Percentiles rank a stretch among this genome's conserved stretches.
phyloP scores from a whole-genome alignment of 768 basidiomycete genomes.

The Kwoniella mangroviensis region DNA sequence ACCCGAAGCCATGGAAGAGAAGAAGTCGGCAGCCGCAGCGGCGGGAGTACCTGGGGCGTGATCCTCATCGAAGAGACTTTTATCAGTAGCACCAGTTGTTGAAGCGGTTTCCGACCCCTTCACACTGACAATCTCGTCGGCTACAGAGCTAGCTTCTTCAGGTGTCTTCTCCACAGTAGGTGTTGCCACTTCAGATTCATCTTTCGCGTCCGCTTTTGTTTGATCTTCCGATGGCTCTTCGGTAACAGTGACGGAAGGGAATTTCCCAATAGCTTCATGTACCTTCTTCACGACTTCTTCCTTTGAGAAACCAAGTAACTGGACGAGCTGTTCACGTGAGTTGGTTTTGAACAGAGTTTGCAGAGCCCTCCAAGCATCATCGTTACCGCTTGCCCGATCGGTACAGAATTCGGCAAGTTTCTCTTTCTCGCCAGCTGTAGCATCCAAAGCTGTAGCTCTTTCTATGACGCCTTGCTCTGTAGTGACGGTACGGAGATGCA shows the following conservation, averaged over 20 bases:
- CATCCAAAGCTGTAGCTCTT: slow-evolving; percentile 71
- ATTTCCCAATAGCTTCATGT: slow-evolving; percentile 75
- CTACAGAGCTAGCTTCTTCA: slow-evolving; percentile 40
- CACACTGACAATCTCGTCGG: slow-evolving; percentile 5
- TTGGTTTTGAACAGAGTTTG: slow-evolving; percentile 76
- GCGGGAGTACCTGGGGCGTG: slow-evolving; percentile 67
- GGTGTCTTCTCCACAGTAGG: slow-evolving; percentile 52
- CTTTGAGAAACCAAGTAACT: slow-evolving; percentile 89
- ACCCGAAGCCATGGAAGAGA: slow-evolving; percentile 70
- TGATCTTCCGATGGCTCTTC: slow-evolving; percentile 3
- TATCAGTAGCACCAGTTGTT: slow-evolving; percentile 67
- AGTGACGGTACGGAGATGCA: slow-evolving; percentile 76
- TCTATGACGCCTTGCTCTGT: slow-evolving; percentile 77
- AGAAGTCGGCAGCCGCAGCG: slow-evolving; percentile 75
- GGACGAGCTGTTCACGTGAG: slow-evolving; percentile 86
- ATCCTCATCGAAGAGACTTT: slow-evolving; percentile 80
- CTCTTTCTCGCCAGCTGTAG: slow-evolving; percentile 64
- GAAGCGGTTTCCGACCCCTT: slow-evolving; percentile 45
- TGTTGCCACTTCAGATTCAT: slow-evolving; percentile 60
- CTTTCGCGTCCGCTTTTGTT: slow-evolving; percentile 1
- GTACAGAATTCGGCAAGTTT: slow-evolving; percentile 73
- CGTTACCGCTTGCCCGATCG: slow-evolving; percentile 58
- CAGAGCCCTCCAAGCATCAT: slow-evolving; percentile 81
- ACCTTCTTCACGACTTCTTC: slow-evolving; percentile 78
- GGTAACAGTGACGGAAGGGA: slow-evolving; percentile 19